Evolutionary conservation across 495 filamentous ascomycete genomes (phyloP), one percentile per base, ranked within the genome.

Genomic region (Daldinia vernicosa): DNA sequence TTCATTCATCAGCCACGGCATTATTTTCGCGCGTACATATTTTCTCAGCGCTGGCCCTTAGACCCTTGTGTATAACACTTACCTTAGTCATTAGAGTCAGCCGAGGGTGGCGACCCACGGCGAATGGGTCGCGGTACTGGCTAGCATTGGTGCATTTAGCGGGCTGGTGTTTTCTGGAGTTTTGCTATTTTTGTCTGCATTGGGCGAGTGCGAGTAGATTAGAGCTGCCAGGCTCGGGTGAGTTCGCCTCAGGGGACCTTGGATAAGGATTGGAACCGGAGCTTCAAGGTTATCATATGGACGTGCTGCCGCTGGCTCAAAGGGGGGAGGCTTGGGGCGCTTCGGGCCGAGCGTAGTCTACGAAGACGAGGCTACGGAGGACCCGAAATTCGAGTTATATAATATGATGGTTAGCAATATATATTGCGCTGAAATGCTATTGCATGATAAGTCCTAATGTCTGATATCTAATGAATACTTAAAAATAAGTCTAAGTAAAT

Each of bases 51-150:
- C 60, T 63, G 45, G 63, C 28, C 27, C 37, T 47, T 57, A 59
- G 63, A 58, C 56, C 70, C 59, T 73, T 72, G 51, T 77, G 75
- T 77, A 76, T 74, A 77, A 70, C 70, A 74, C 43, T 40, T 74
- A 76, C 43, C 39, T 45, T 74, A 74, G 63, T 76, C 65, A 70
- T 62, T 65, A 60, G 62, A 71, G 63, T 45, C 47, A 47, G 64
- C n/a, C 47, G 56, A 27, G 53, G 59, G 60, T 60, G 70, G 70
- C 55, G 60, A 30, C 30, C 60, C 9, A 51, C 30, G 57, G 51
- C 30, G 63, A 35, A 63, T 14, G 56, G 66, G 70, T 58, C 32
- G 56, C 43, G 39, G 53, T 59, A 50, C 14, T 59, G 32, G 70
- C 66, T 59, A 37, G 70, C 66, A 73, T 73, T 54, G 66, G 70